Evolutionary conservation across 2,329 filamentous ascomycete species (phyloP).

Genomic region (Diaporthe eres): DNA sequence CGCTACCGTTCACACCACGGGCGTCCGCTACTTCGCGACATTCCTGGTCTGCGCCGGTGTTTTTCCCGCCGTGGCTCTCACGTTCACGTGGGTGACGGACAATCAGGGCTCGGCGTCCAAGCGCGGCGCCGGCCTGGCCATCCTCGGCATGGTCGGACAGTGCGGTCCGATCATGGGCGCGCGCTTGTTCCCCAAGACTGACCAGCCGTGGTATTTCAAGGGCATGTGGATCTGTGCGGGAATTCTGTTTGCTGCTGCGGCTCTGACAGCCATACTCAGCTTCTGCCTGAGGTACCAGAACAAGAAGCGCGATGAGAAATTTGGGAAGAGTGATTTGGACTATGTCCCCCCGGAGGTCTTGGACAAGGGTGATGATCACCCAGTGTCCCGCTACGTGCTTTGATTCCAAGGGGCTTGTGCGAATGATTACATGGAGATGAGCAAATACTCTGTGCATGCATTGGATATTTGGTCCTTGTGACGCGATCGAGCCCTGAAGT

Average conservation of each 20-base stretch:
- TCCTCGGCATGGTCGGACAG: conserved; percentile 49
- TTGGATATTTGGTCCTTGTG: no score
- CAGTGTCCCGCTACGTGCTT: neutral
- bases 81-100: conserved; percentile 51
- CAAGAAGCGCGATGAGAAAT: neutral
- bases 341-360: neutral
- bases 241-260: neutral
- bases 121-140: conserved; percentile 47
- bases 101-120: conserved; percentile 50
- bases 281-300: neutral
- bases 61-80: conserved; percentile 49
- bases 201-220: neutral
- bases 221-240: neutral
- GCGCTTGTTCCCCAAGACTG: neutral
- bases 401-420: neutral
- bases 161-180: conserved; percentile 31
- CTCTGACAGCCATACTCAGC: neutral
- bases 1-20: conserved; percentile 43
- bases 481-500: no score
- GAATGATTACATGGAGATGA: fast-evolving
- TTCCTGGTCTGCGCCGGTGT: conserved; percentile 53
- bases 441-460: fast-evolving
- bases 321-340: neutral
- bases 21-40: conserved; percentile 53
- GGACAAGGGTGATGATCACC: neutral